Evolutionary conservation across 306 rosid genomes (phyloP).

Genomic region (Prunus padus): DNA sequence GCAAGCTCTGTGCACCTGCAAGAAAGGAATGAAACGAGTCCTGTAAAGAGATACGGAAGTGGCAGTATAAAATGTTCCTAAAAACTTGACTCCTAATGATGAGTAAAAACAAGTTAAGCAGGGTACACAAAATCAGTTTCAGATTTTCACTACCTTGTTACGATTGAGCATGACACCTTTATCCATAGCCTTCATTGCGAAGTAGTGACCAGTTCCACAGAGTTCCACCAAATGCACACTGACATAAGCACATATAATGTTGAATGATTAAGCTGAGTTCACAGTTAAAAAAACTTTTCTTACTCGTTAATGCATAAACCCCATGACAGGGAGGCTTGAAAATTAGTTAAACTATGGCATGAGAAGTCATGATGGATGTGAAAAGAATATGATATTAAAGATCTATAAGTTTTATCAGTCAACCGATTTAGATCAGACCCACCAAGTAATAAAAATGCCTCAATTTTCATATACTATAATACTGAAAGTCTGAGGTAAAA

Average conservation of each 20-base stretch:
- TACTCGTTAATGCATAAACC: too few species aligned
- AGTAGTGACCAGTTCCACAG: constrained; percentile 61
- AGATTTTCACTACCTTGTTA: constrained; percentile 82
- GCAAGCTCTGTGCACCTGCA: constrained; percentile 96
- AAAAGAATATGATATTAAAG: too few species aligned
- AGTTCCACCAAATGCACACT: constrained; percentile 96
- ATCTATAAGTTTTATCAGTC: too few species aligned
- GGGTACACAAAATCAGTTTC: constrained; percentile 1
- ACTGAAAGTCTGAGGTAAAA: constrained; percentile 14
- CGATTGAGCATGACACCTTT: constrained; percentile 87
- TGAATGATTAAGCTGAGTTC: too few species aligned
- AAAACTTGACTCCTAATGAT: neutral
- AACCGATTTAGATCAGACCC: too few species aligned
- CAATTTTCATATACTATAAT: constrained; percentile 2
- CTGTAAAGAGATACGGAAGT: constrained; percentile 15
- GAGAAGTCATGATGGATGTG: too few species aligned
- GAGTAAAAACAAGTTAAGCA: neutral
- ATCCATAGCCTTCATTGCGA: constrained; percentile 99
- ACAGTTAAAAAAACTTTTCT: too few species aligned
- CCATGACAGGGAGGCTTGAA: too few species aligned
- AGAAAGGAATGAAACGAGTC: constrained; percentile 22
- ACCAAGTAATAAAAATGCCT: neutral
- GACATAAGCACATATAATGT: constrained; percentile 7
- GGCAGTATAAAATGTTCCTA: neutral
- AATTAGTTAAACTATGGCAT: too few species aligned